Conservation (phyloP, 306 rosid species). For the Rubus parviflorus region DNA sequence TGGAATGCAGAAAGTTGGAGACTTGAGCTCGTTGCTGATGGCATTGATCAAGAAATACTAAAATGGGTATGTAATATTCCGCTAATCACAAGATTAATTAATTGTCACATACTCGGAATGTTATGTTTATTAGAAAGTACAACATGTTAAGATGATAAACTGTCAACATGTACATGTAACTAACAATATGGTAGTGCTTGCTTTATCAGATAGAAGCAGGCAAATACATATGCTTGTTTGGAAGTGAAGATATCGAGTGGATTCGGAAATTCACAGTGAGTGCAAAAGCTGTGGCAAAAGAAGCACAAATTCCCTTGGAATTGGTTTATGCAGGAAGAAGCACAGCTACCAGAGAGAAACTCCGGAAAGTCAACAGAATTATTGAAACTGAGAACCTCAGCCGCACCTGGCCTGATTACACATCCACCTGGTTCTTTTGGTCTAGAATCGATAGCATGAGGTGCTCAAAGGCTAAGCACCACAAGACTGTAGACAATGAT, state of each 20-base stretch:
- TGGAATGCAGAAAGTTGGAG: constrained; percentile 78
- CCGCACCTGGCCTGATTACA: constrained; percentile 44
- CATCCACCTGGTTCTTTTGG: constrained; percentile 86
- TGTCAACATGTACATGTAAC: background rate
- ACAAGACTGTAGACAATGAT: constrained; percentile 54
- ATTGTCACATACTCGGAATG: background rate
- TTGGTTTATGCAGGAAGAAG: constrained; percentile 73
- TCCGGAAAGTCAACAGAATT: constrained; percentile 38
- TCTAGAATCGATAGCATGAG: constrained; percentile 80
- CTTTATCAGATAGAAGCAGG: constrained; percentile 46
- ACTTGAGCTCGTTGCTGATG: constrained; percentile 61
- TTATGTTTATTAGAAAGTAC: background rate
- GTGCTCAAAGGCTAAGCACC: constrained; percentile 57
- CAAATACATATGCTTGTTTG: constrained; percentile 61
- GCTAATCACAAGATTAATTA: background rate
- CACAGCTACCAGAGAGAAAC: constrained; percentile 43
- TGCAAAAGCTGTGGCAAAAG: constrained; percentile 42
- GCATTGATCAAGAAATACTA: constrained; percentile 48
- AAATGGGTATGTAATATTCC: constrained; percentile 45
- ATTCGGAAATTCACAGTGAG: constrained; percentile 54
- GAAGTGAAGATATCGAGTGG: constrained; percentile 82
- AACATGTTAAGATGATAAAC: background rate
- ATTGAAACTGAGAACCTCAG: constrained; percentile 46
- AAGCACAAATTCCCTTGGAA: constrained; percentile 43
- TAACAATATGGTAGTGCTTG: background rate